Evolutionary conservation across 257 asterid species (phyloP).

Genomic region (Ocimum tenuiflorum): DNA sequence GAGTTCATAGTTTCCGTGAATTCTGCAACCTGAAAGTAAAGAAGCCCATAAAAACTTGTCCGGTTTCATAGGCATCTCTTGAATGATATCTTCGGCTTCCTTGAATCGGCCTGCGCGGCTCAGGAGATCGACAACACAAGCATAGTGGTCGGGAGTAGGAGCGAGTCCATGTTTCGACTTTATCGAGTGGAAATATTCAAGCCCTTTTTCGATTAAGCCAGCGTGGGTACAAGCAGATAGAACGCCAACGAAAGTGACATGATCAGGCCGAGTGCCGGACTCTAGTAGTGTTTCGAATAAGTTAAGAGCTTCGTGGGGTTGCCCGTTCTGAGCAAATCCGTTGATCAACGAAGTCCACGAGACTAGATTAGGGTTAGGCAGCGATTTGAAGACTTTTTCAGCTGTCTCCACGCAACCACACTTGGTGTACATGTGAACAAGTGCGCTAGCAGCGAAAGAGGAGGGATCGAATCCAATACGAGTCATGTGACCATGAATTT

Average conservation of each 20-base stretch:
- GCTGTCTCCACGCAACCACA: slow-evolving; percentile 62
- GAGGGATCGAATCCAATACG: slow-evolving; percentile 47
- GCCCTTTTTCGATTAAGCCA: slow-evolving; percentile 68
- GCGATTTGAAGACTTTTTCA: slow-evolving; percentile 35
- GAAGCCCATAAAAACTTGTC: slow-evolving; percentile 70
- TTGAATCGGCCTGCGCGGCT: slow-evolving; percentile 58
- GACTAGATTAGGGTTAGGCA: slow-evolving; percentile 54
- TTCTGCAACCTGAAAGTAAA: slow-evolving; percentile 68
- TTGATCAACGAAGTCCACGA: slow-evolving; percentile 72
- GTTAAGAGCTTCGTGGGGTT: slow-evolving; percentile 50
- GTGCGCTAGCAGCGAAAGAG: slow-evolving; percentile 67
- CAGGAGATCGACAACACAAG: slow-evolving; percentile 63
- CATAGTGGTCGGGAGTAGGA: slow-evolving; percentile 58
- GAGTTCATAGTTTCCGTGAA: slow-evolving; percentile 54
- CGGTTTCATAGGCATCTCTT: slow-evolving; percentile 50
- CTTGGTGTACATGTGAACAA: slow-evolving; percentile 70
- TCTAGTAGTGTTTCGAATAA: slow-evolving; percentile 40
- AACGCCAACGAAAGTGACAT: slow-evolving; percentile 59
- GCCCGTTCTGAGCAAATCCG: slow-evolving; percentile 68
- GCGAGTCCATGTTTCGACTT: slow-evolving; percentile 37
- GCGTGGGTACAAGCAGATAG: slow-evolving; percentile 70
- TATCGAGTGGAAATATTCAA: slow-evolving; percentile 56
- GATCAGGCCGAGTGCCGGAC: slow-evolving; percentile 55
- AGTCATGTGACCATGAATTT: slow-evolving; percentile 62
- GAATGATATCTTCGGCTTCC: slow-evolving; percentile 61